Evolutionary conservation across 768 basidiomycete genomes (phyloP).

Genomic region (Hericium coralloides): DNA sequence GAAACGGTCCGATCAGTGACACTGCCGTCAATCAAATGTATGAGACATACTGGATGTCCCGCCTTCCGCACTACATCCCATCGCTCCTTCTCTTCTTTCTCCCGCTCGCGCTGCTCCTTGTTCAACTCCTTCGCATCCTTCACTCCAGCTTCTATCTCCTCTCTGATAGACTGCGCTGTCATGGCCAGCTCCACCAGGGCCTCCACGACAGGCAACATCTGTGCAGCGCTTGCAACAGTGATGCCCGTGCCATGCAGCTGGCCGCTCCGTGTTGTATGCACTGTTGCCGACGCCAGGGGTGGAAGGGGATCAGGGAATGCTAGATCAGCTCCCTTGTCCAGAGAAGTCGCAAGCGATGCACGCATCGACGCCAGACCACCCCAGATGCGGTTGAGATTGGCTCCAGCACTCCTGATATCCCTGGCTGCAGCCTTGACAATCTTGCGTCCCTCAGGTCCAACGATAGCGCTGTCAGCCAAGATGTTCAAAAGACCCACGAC

Average conservation of each 20-base stretch:
- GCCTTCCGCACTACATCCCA: slow-evolving; percentile 36
- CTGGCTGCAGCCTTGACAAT: slow-evolving; percentile 37
- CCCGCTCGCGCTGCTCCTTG: slow-evolving; percentile 43
- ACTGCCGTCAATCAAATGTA: too few relatives aligned
- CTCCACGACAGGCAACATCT: slow-evolving; percentile 58
- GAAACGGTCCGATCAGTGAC: background rate
- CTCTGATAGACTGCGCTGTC: slow-evolving; percentile 37
- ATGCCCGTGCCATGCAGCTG: slow-evolving; percentile 11
- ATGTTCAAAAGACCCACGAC: slow-evolving; percentile 53
- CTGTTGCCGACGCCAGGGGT: slow-evolving; percentile 33
- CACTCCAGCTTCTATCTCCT: slow-evolving; percentile 51
- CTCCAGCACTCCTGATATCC: slow-evolving; percentile 42
- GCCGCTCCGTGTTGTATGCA: slow-evolving; percentile 39
- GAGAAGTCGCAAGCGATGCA: slow-evolving; percentile 14
- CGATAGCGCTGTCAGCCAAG: slow-evolving; percentile 28
- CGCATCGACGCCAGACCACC: slow-evolving; percentile 40
- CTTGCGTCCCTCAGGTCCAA: slow-evolving; percentile 25
- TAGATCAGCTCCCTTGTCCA: background rate
- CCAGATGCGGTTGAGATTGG: slow-evolving; percentile 60
- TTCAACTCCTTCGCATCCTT: slow-evolving; percentile 46
- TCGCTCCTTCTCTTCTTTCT: slow-evolving; percentile 46
- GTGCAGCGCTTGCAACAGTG: slow-evolving; percentile 37
- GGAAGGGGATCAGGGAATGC: slow-evolving; percentile 45
- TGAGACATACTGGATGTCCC: slow-evolving; percentile 6
- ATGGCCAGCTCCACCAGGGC: slow-evolving; percentile 48